Evolutionary conservation across 2,329 filamentous ascomycete species (phyloP).

Genomic region (Aspergillus quadricinctus): DNA sequence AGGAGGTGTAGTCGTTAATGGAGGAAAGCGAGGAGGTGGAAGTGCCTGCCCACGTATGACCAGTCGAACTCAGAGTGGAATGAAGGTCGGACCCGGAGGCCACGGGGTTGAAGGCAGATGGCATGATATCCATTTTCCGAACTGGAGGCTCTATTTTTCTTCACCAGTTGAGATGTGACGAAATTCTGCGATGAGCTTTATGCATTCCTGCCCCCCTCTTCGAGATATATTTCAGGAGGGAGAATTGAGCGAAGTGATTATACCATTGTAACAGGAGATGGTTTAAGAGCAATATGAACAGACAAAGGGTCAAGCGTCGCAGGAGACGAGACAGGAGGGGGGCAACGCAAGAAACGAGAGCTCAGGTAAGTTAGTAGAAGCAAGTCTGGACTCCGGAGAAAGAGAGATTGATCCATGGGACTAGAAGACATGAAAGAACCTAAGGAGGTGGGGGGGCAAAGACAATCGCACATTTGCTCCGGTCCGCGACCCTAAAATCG

Average conservation of each 20-base stretch:
- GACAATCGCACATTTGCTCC: constrained; percentile 7
- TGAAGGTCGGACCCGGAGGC: constrained; percentile 31
- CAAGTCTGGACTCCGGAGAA: neutral
- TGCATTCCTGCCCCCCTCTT: neutral
- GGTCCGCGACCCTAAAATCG: constrained; percentile 11
- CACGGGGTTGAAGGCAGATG: constrained; percentile 17
- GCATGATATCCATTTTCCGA: constrained; percentile 28
- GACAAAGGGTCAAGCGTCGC: neutral
- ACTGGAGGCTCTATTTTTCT: constrained; percentile 12
- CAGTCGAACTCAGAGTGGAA: constrained; percentile 30
- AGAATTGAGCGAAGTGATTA: neutral
- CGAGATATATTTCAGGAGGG: constrained; percentile 10
- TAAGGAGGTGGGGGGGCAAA: constrained; percentile 11
- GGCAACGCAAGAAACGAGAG: neutral
- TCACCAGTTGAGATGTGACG: constrained; percentile 9
- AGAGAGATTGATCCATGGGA: constrained; percentile 4
- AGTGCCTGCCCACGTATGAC: constrained; percentile 24
- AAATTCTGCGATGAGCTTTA: constrained; percentile 3
- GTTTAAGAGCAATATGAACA: neutral
- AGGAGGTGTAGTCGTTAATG: constrained; percentile 38
- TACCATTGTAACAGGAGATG: neutral
- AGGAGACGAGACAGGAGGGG: constrained; percentile 6
- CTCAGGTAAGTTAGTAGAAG: neutral
- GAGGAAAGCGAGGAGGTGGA: constrained; percentile 35
- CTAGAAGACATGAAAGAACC: constrained; percentile 6